Evolutionary conservation across 2,329 filamentous ascomycete species (phyloP), one percentile per base, ranked within the genome.

Genomic region (Hypoxylon sp.): DNA sequence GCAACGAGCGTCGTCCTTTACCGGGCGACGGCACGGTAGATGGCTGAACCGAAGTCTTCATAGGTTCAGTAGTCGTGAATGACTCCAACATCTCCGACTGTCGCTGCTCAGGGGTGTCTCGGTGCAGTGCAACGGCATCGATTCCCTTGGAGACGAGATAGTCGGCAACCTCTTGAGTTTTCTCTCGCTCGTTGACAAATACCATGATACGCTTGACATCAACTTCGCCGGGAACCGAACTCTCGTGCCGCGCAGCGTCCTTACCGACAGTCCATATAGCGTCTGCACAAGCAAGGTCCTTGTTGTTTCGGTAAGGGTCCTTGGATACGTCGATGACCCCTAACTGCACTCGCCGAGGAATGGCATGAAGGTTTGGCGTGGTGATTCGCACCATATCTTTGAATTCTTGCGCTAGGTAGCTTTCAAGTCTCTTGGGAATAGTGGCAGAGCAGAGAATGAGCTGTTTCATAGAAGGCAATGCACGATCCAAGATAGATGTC

Each of bases 101-200:
- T 10, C 93, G 90, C 67, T 91, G 87, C 72, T 94, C 91, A 17
- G 89, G 86, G 0, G 92, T 93, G 78, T 99, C 96, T 57, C 96
- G 88, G 74, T 93, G 93, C 60, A 99, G 85, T 0, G 94, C 92
- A 13, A 92, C 84, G 5, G 95, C 94, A 72, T 97, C 91, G 74
- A 99, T 94, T 60, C 94, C 94, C 82, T 98, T 98, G 55, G 87
- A 87, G 11, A 84, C 82, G 0, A 99, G 88, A 78, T 92, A 99
- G 1, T 90, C 82, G 11, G 94, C 90, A 0, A 99, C 86, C 75
- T 94, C 89, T 63, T 91, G 87, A 0, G 95, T 93, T 76, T 93
- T 93, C 76, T 97, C 94, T 36, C 96, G 91, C 83, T 98, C 94
- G 79, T 98, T 98, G 78, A 98, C 95, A 75, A 98, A 98, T 2